phyloP scores from a whole-genome alignment of 2,329 filamentous ascomycete genomes.

The Aureobasidium pullulans region DNA sequence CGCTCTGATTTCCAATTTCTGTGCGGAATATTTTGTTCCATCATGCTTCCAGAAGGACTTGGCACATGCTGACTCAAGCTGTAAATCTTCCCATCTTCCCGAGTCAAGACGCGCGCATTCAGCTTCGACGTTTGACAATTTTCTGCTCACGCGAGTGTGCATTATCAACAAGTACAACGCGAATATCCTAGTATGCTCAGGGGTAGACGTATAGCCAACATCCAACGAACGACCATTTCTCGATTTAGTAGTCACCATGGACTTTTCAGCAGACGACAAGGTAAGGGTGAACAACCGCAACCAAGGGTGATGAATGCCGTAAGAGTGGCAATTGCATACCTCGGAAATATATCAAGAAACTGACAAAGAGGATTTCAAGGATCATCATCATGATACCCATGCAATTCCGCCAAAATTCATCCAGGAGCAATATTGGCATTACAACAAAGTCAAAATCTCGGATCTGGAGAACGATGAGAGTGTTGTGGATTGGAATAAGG shows the following conservation, averaged over 20 bases:
- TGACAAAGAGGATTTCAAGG: not conserved
- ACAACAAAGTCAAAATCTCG: conserved; percentile 17
- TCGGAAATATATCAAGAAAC: not conserved
- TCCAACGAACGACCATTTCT: not conserved
- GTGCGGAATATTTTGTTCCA: not conserved
- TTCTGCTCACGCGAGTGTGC: conserved; percentile 1
- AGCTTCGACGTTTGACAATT: not conserved
- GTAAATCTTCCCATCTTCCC: not conserved
- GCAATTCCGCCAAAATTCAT: conserved; percentile 16
- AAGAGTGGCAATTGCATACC: not conserved
- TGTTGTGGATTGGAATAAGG: conserved; percentile 14
- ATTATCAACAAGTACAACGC: not conserved
- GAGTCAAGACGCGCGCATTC: not conserved
- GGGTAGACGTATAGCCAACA: not conserved
- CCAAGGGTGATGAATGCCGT: not conserved
- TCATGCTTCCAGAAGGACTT: conserved; percentile 9
- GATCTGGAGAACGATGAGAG: conserved; percentile 15
- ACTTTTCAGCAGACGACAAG: conserved; percentile 12
- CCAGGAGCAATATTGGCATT: conserved; percentile 17
- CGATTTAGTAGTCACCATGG: conserved; percentile 4
- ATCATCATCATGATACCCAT: conserved; percentile 16
- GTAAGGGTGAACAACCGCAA: not conserved
- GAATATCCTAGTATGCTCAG: not conserved
- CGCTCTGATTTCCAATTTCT: not conserved
- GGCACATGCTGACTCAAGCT: not conserved